These are phyloP conservation scores for Penicillium tannophilum DNA, from an alignment of 495 filamentous ascomycete species.

Conservation along the genomic window DNA sequence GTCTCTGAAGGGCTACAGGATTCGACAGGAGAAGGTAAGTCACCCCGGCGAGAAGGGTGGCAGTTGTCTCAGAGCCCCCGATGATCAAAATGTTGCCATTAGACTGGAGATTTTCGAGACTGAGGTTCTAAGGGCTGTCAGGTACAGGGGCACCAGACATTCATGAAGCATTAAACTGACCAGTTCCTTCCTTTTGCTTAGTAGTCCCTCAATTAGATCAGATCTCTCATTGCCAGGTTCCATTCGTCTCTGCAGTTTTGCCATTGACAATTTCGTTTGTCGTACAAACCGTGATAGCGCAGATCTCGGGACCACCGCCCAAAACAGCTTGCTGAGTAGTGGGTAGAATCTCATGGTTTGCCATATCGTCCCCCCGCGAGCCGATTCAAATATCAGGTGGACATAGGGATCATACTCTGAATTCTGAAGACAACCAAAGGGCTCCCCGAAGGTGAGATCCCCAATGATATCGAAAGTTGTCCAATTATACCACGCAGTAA, in stretches of 20 bases:
- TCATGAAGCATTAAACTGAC: neutral
- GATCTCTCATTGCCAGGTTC: conserved; percentile 18
- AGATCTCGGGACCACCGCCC: conserved; percentile 10
- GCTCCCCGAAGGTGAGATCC: conserved; percentile 52
- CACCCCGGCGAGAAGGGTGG: conserved; percentile 50
- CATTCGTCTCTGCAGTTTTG: conserved; percentile 22
- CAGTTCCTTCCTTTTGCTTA: conserved; percentile 19
- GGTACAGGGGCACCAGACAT: conserved; percentile 3
- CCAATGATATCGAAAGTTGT: conserved; percentile 53
- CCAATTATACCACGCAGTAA: conserved; percentile 35
- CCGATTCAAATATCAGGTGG: conserved; percentile 35
- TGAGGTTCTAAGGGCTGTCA: conserved; percentile 1
- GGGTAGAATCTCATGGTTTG: conserved; percentile 35
- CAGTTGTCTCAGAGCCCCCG: conserved; percentile 61
- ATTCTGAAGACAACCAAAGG: conserved; percentile 48
- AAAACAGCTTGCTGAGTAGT: conserved; percentile 11
- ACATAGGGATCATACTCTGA: conserved; percentile 51
- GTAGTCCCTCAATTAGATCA: conserved; percentile 32
- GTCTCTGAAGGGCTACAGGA: conserved; percentile 32
- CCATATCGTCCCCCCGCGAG: conserved; percentile 26
- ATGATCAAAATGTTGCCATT: conserved; percentile 25
- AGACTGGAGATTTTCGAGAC: conserved; percentile 1
- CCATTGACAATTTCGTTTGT: conserved; percentile 22
- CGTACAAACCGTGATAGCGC: conserved; percentile 9
- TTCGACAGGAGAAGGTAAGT: conserved; percentile 53